phyloP scores from a whole-genome alignment of 805 yeast species.

The Lipomyces spencermartinsiae region DNA sequence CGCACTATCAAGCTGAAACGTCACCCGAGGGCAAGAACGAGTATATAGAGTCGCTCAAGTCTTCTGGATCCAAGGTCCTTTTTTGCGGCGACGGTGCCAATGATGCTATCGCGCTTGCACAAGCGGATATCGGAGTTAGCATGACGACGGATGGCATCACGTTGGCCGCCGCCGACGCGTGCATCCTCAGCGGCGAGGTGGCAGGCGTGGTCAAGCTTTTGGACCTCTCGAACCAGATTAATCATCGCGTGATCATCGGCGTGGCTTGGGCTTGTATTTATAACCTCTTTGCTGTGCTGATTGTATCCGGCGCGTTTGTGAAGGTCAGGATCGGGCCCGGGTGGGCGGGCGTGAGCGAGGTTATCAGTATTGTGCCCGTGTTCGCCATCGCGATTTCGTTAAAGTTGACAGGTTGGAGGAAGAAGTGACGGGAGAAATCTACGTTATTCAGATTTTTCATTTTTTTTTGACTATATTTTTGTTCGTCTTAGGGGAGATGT shows the following conservation, averaged over 20 bases:
- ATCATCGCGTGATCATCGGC: conserved; percentile 13
- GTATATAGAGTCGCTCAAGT: conserved; percentile 21
- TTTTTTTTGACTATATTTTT: not conserved
- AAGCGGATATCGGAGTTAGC: conserved; percentile 80
- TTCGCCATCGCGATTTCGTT: conserved; percentile 22
- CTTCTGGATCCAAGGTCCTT: conserved; percentile 55
- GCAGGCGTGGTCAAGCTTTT: conserved; percentile 19
- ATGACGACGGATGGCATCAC: conserved; percentile 28
- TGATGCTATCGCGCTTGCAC: conserved; percentile 88
- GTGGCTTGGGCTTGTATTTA: conserved; percentile 25
- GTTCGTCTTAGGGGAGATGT: not conserved
- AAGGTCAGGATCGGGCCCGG: conserved; percentile 26
- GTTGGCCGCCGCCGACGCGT: conserved; percentile 28
- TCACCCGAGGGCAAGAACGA: conserved; percentile 27
- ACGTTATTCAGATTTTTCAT: not conserved
- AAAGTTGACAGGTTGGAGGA: not conserved
- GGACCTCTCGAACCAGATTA: conserved; percentile 10
- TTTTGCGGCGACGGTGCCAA: conserved; percentile 94
- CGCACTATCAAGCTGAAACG: conserved; percentile 21
- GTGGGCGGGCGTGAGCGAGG: conserved; percentile 33
- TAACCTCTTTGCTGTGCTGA: conserved; percentile 27
- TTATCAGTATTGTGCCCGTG: conserved; percentile 30
- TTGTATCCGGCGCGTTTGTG: conserved; percentile 32
- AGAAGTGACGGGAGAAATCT: no score
- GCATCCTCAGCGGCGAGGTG: conserved; percentile 20